These are phyloP conservation scores for Quillaja saponaria DNA, from an alignment of 306 rosid genomes.

Conservation along the genomic window DNA sequence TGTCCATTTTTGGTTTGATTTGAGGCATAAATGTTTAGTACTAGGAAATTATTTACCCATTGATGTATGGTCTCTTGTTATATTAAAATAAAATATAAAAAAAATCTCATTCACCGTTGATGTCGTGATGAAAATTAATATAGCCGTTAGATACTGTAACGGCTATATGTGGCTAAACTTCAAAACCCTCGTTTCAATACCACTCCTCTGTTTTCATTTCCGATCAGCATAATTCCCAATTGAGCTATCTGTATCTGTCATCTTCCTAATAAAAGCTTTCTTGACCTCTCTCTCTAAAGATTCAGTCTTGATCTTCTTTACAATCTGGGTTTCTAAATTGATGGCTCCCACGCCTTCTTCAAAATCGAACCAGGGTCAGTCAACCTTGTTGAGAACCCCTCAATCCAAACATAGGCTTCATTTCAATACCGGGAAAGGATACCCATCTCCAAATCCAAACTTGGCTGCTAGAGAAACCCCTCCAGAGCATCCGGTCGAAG, in stretches of 20 bases:
- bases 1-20: too few species aligned
- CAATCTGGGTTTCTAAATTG: conserved; percentile 20
- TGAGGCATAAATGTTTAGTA: too few species aligned
- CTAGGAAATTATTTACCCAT: too few species aligned
- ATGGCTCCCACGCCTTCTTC: conserved; percentile 99
- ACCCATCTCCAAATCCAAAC: conserved; percentile 64
- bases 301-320: conserved; percentile 45
- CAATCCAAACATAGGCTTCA: conserved; percentile 80
- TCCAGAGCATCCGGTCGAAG: conserved; percentile 88
- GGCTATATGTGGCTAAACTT: conserved; percentile 62
- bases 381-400: conserved; percentile 62
- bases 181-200: conserved; percentile 33
- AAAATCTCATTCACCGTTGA: too few species aligned
- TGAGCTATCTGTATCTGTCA: conserved; percentile 16
- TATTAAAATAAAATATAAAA: too few species aligned
- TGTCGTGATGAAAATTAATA: neutral
- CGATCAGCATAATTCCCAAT: conserved; percentile 7
- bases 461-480: conserved; percentile 49
- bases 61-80: too few species aligned
- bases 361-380: conserved; percentile 53
- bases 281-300: conserved; percentile 23
- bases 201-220: conserved; percentile 15
- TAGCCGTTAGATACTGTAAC: conserved; percentile 65
- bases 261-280: conserved; percentile 22
- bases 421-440: conserved; percentile 50